Base-by-base conservation (phyloP, 192 early-diverging fungal species). In the Phycomyces blakesleeanus region DNA sequence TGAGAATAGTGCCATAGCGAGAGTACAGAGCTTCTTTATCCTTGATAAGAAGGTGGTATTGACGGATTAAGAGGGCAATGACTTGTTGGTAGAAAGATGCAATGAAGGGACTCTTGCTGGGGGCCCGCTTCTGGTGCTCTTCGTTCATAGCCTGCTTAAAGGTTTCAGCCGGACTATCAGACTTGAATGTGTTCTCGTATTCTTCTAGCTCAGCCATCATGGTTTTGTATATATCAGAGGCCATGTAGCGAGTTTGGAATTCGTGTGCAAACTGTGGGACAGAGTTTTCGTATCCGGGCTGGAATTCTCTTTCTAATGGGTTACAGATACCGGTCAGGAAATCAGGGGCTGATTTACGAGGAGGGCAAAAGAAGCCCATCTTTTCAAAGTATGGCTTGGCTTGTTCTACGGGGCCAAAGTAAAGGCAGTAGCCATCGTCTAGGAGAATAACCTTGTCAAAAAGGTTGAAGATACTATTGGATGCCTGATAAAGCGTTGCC, bases 381-480 rank as follows among this genome's bases (percentile, higher is more conserved):
- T 74, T 66, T 39, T 77, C 73, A 69, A 91, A 89, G 61, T 89
- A 91, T 18, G 63, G 65, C 10, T 84, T 81, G 0, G 89, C 89
- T 10, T 75, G 44, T 53, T 66, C 68, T 5, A 66, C 75, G 20
- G 86, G 89, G 5, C 89, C 89, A 77, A 86, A 89, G 71, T 83
- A 91, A 56, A 89, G 76, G 59, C 81, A 82, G 27, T 79, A 78
- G 61, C 89, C 89, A 25, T 86, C 76, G 56, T 87, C 84, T 2
- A 91, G 58, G 14, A 91, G 76, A 57, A 88, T 67, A 9, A 85
- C 78, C 63, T 75, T 87, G 74, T 91, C 87, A 68, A 91, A 91
- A 21, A 91, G 69, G 29, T 80, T 71, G 71, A 83, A 91, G 54
- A 92, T 91, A 76, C 80, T 87, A 66, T 94, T 89, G 9, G 87